Evolutionary conservation across 1,139 yeast species (phyloP), one percentile per base, ranked within the genome.

Genomic region (Candida labiduridarum): DNA sequence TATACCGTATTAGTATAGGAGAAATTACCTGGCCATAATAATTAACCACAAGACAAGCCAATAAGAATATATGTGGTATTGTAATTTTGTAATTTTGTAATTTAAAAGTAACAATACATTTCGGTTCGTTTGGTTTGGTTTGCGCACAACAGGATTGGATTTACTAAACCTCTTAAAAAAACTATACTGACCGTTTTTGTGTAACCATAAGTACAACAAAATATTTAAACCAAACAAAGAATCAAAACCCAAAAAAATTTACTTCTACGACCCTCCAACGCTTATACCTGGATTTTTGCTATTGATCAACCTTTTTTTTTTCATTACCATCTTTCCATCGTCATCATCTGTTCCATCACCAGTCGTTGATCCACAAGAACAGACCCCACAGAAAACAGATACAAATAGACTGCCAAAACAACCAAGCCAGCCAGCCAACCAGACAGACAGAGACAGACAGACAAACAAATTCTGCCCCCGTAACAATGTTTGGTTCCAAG

Each of bases 191-290:
- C 9, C 10, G 41, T 22, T 22, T 38, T 38, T 38, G 41, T 38
- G 41, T 38, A 38, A 38, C 16, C 16, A 22, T 4, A 19, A 4
- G 22, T 22, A 22, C 9, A n/a, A 22, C 15, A 29, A 38, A 38
- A 38, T 38, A 38, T 38, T 38, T 38, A 38, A 38, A 19, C 41
- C 41, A 38, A 38, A 38, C 41, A n/a, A 38, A 38, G 41, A 19
- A 38, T 22, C 41, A 38, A 38, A 38, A 29, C 31, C 12, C 19
- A 38, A 38, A 38, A 38, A 38, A 38, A 38, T 31, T 31, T 31
- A 19, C 22, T 19, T 19, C 22, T 3, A 19, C 22, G 22, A 19
- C 4, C 22, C 22, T n/a, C 22, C 22, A 19, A 19, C 22, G 3
- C 4, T 19, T 31, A 31, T n/a, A 6, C 15, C 12, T 31, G 15